Percentiles rank a stretch among this genome's conserved stretches.
These are phyloP conservation scores for Euphrasia arctica DNA, from an alignment of 305 asterid species.

Conservation along the genomic window DNA sequence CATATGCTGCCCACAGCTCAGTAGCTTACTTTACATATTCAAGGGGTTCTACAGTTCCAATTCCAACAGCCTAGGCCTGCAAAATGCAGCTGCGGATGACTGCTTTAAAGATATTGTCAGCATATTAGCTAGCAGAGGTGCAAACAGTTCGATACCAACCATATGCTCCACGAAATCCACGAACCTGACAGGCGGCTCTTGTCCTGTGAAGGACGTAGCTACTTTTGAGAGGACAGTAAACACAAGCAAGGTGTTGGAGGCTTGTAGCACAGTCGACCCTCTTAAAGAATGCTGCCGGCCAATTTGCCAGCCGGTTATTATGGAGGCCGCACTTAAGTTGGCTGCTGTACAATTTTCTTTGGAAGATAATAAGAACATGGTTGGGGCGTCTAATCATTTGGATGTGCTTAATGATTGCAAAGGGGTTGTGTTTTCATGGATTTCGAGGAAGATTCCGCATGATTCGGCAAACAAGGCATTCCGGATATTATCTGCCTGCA, in stretches of 20 bases:
- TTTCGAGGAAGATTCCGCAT: slow-evolving; percentile 71
- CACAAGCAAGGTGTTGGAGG: slow-evolving; percentile 80
- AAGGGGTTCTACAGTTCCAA: slow-evolving; percentile 72
- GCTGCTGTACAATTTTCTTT: slow-evolving; percentile 53
- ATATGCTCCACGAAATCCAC: slow-evolving; percentile 70
- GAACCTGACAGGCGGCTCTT: slow-evolving; percentile 92
- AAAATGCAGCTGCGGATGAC: slow-evolving; percentile 80
- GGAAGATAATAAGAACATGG: slow-evolving; percentile 48
- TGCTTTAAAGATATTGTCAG: slow-evolving; percentile 95
- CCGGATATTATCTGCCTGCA: slow-evolving; percentile 89
- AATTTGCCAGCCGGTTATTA: slow-evolving; percentile 80
- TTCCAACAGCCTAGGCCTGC: slow-evolving; percentile 68
- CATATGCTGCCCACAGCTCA: slow-evolving; percentile 94
- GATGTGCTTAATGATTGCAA: slow-evolving; percentile 79
- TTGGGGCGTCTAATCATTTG: slow-evolving; percentile 49
- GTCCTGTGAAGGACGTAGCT: slow-evolving; percentile 83
- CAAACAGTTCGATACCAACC: slow-evolving; percentile 69
- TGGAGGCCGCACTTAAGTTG: slow-evolving; percentile 84
- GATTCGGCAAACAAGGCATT: slow-evolving; percentile 76
- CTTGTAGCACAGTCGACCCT: slow-evolving; percentile 82
- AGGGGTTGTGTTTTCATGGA: slow-evolving; percentile 86
- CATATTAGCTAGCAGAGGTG: slow-evolving; percentile 91
- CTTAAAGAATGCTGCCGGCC: slow-evolving; percentile 94
- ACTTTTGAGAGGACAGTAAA: slow-evolving; percentile 81
- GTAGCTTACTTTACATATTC: slow-evolving; percentile 90